Conservation (phyloP, 208 protist species). For the Wallacemonas rigidus region DNA sequence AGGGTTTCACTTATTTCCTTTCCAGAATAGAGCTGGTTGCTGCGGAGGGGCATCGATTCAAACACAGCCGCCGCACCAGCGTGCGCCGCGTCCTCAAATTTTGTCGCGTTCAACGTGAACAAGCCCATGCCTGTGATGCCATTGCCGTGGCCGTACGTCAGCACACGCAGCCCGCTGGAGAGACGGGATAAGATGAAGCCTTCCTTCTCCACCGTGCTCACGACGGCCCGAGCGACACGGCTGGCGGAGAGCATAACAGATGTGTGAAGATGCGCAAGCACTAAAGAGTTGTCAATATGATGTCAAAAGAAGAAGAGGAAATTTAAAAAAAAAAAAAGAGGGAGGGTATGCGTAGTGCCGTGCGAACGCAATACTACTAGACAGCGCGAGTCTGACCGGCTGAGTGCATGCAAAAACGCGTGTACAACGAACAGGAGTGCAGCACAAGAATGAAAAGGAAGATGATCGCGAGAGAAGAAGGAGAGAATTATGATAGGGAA, state of each 20-base stretch:
- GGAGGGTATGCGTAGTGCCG: neutral
- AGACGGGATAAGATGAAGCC: constrained; percentile 77
- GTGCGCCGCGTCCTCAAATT: constrained; percentile 72
- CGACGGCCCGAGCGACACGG: constrained; percentile 41
- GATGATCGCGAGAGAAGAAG: too few relatives aligned
- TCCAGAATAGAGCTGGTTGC: constrained; percentile 54
- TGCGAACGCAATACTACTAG: neutral
- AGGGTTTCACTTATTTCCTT: constrained; percentile 67
- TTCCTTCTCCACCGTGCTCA: constrained; percentile 55
- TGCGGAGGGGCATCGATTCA: constrained; percentile 75
- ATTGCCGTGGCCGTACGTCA: constrained; percentile 83
- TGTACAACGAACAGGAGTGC: too few relatives aligned
- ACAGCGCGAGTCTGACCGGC: too few relatives aligned
- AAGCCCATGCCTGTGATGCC: constrained; percentile 87
- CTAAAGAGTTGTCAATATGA: constrained; percentile 4
- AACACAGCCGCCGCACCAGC: constrained; percentile 73
- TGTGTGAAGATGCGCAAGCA: constrained; percentile 25
- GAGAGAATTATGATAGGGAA: too few relatives aligned
- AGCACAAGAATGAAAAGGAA: too few relatives aligned
- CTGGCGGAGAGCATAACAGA: constrained; percentile 49
- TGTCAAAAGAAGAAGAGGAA: constrained; percentile 19
- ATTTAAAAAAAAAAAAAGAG: neutral
- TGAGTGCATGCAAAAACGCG: too few relatives aligned
- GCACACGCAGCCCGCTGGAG: constrained; percentile 76
- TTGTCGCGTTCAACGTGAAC: constrained; percentile 81